A percentile compares a stretch with the other conserved stretches of the same genome.
Evolutionary conservation across 148 eudicot species (phyloP).

Genomic region (Rhododendron williamsianum): DNA sequence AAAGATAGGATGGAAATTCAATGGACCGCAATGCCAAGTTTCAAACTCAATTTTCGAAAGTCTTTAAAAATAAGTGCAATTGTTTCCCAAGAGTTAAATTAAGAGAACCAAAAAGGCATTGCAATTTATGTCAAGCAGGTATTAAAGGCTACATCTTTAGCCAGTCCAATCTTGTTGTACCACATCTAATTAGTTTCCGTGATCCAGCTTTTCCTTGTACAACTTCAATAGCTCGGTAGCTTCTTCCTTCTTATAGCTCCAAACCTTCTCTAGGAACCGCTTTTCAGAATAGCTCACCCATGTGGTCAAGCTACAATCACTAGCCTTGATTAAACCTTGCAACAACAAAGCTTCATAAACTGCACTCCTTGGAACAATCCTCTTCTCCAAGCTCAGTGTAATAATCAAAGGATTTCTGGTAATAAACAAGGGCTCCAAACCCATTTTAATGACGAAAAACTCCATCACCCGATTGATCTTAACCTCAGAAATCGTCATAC

Average conservation of each 20-base stretch:
- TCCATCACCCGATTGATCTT: background rate
- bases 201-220: background rate
- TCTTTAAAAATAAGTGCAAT: no score
- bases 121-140: no score
- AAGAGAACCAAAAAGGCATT: no score
- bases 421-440: background rate
- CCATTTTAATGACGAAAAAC: background rate
- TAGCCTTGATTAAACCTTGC: background rate
- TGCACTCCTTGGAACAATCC: background rate
- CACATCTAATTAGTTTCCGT: background rate
- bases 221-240: background rate
- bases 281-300: background rate
- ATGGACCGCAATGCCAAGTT: no score
- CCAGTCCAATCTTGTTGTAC: no score
- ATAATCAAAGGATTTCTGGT: background rate
- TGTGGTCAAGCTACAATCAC: background rate
- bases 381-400: background rate
- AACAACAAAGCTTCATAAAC: background rate
- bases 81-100: no score
- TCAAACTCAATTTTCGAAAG: no score
- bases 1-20: no score
- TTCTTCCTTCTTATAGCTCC: background rate
- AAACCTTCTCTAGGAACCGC: background rate
- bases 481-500: background rate
- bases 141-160: no score